These are phyloP conservation scores for Trichoderma atroviride DNA, from an alignment of 2,329 filamentous ascomycete genomes.

Conservation along the genomic window DNA sequence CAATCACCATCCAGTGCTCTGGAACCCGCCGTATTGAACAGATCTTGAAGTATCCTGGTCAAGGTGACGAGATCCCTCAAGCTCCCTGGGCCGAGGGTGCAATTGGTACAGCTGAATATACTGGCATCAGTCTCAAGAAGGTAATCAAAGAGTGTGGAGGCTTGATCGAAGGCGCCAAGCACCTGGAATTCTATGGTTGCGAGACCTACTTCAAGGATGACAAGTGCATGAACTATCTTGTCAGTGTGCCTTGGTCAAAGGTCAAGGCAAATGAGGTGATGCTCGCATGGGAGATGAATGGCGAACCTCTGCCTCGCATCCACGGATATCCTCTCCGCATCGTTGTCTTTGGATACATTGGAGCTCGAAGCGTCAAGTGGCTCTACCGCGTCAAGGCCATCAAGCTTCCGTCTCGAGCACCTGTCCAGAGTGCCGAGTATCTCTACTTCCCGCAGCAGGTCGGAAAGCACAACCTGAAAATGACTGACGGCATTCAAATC, in stretches of 20 bases:
- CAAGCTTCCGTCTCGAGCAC: constrained; percentile 12
- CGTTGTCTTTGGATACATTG: constrained; percentile 18
- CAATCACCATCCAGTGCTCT: constrained; percentile 13
- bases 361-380: constrained; percentile 17
- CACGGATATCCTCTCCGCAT: constrained; percentile 16
- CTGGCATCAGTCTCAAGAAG: constrained; percentile 13
- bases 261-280: constrained; percentile 20
- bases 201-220: constrained; percentile 23
- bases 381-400: constrained; percentile 22
- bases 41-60: constrained; percentile 14
- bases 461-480: constrained; percentile 18
- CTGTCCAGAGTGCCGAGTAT: constrained; percentile 17
- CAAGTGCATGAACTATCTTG: constrained; percentile 20
- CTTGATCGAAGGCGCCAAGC: constrained; percentile 1
- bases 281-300: constrained; percentile 21
- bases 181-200: constrained; percentile 16
- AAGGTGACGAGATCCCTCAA: constrained; percentile 15
- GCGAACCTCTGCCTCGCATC: neutral
- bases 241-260: constrained; percentile 17
- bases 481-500: constrained; percentile 18
- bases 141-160: constrained; percentile 16
- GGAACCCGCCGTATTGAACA: constrained; percentile 20
- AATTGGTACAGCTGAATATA: constrained; percentile 6
- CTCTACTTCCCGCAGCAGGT: constrained; percentile 21
- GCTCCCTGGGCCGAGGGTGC: constrained; percentile 18